Evolutionary conservation across 345 rosid species (phyloP), one percentile per base, ranked within the genome.

Genomic region (Moricandia arvensis): DNA sequence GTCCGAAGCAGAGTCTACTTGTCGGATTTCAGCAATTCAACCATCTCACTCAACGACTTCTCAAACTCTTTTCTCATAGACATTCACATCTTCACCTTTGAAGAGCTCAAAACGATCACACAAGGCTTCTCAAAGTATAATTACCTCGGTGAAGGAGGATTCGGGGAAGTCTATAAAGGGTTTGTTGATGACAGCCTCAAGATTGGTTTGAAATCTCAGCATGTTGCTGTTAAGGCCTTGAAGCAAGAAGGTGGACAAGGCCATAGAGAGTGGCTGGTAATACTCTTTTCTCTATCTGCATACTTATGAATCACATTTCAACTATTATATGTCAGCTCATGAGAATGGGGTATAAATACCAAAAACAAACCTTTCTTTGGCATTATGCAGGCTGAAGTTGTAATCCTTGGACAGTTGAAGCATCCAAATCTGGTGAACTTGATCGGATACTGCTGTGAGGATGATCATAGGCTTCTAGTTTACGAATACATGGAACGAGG

Each of bases 191-290:
- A 86, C 72, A 86, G 80, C 59, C 62, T 87, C 54, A 78, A 83
- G 81, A 87, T 71, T 3, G 91, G 89, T 59, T 65, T 87, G 60
- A 79, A 85, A 68, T 79, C 90, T 75, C 95, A 88, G 66, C 86
- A 90, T 16, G 95, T 90, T n/a, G 97, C 98, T 37, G 95, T 90
- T 12, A 93, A 93, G 81, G 85, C 82, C 6, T 87, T 90, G 47
- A 83, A 89, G 61, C 75, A 77, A 79, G 85, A 88, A 63, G 95
- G 98, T 12, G 66, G 83, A 72, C 97, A 93, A 72, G 98, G 98
- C 37, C 96, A 93, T 34, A 81, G 76, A 74, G 96, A 93, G 68
- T 93, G 98, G 98, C 85, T 93, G 91, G 98, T 90, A 66, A 73
- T 64, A 13, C 1, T 35, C 6, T 13, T 35, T 24, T 10, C 69